A percentile compares a stretch with the other conserved stretches of the same genome.
phyloP scores from a whole-genome alignment of 1,284 basidiomycete species.

The Rhodotorula sp. region DNA sequence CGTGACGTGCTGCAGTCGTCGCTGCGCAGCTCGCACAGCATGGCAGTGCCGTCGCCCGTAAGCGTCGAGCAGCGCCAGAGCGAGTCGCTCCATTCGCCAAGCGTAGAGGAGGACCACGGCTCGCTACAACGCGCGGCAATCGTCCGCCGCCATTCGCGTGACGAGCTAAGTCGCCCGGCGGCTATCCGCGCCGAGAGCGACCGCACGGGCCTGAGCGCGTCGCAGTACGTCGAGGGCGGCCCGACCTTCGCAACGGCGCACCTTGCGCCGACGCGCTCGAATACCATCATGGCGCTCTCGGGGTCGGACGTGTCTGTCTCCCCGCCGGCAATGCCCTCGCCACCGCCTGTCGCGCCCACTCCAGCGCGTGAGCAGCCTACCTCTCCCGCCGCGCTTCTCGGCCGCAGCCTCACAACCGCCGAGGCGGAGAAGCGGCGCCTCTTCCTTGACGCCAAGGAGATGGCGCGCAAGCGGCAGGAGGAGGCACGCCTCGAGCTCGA shows the following conservation, averaged over 20 bases:
- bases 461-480: slow-evolving; percentile 22
- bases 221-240: not conserved
- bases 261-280: slow-evolving; percentile 8
- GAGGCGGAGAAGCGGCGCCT: slow-evolving; percentile 33
- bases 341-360: not conserved
- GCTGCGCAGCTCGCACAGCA: not conserved
- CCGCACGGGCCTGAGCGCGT: not conserved
- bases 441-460: slow-evolving; percentile 29
- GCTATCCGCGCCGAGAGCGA: not conserved
- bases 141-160: not conserved
- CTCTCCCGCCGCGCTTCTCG: not conserved
- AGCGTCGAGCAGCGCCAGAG: not conserved
- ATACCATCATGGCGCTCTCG: slow-evolving; percentile 19
- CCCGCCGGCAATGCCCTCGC: not conserved
- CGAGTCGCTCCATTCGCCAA: not conserved
- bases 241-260: not conserved
- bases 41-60: not conserved
- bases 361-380: not conserved
- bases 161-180: not conserved
- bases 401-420: slow-evolving; percentile 24
- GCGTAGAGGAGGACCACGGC: not conserved
- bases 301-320: slow-evolving; percentile 17
- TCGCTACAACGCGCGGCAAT: slow-evolving; percentile 3
- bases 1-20: slow-evolving; percentile 22
- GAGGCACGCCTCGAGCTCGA: slow-evolving; percentile 32